Conservation (phyloP, 2,329 filamentous ascomycete species). For the Thelonectria olida region DNA sequence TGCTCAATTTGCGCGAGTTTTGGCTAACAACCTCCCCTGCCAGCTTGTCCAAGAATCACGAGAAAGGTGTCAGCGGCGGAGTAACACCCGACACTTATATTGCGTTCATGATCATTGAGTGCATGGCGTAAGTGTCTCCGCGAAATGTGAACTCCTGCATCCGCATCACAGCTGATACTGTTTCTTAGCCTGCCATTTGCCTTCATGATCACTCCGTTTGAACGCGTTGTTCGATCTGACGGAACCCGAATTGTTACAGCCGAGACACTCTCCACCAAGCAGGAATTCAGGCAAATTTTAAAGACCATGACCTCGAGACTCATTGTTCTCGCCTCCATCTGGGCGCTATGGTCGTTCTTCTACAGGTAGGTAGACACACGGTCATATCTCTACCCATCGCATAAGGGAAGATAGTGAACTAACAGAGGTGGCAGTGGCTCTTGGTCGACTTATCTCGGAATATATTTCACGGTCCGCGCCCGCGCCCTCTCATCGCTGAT, state of each 20-base stretch:
- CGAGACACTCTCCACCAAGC: slow-evolving; percentile 12
- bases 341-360: slow-evolving; percentile 17
- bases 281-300: slow-evolving; percentile 6
- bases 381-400: not conserved
- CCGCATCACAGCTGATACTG: not conserved
- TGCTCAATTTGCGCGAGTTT: not conserved
- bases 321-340: slow-evolving; percentile 10
- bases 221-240: slow-evolving; percentile 15
- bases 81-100: slow-evolving; percentile 16
- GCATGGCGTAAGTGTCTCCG: slow-evolving; percentile 4
- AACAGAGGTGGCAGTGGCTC: slow-evolving; percentile 6
- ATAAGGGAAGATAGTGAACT: not conserved
- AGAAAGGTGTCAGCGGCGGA: slow-evolving; percentile 14
- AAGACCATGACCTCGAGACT: slow-evolving; percentile 18
- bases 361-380: slow-evolving; percentile 3
- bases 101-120: slow-evolving; percentile 19
- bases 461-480: slow-evolving; percentile 9
- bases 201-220: slow-evolving; percentile 17
- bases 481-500: slow-evolving; percentile 34
- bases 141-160: not conserved
- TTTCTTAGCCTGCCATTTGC: slow-evolving; percentile 9
- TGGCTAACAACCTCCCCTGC: not conserved
- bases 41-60: slow-evolving; percentile 15
- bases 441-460: slow-evolving; percentile 14
- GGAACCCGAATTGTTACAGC: slow-evolving; percentile 12